Evolutionary conservation across 2,329 filamentous ascomycete genomes (phyloP).

Genomic region (Graphium sp.): DNA sequence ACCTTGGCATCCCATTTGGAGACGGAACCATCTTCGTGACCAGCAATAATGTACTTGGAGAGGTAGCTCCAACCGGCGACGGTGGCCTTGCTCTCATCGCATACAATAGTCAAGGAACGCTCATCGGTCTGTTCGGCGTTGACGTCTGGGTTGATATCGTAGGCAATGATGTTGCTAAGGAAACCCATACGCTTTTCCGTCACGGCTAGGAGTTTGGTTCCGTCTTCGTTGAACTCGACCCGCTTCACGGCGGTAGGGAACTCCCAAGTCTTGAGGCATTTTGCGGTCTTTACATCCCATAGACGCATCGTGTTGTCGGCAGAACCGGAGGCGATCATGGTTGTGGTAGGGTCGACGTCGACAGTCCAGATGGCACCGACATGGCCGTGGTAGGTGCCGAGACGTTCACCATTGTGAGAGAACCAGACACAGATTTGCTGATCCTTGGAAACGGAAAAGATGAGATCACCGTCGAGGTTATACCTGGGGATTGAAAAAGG

Average conservation of each 20-base stretch:
- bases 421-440: conserved; percentile 96
- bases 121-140: conserved; percentile 74
- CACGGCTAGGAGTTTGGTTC: conserved; percentile 74
- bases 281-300: conserved; percentile 90
- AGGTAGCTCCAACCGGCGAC: conserved; percentile 95
- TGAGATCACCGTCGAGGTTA: conserved; percentile 87
- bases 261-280: conserved; percentile 92
- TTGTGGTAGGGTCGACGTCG: conserved; percentile 84
- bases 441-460: conserved; percentile 93
- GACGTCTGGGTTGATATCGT: conserved; percentile 74
- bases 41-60: conserved; percentile 90
- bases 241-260: conserved; percentile 95
- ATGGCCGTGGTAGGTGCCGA: conserved; percentile 93
- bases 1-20: conserved; percentile 86
- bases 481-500: conserved; percentile 37
- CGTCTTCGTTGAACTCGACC: conserved; percentile 93
- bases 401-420: conserved; percentile 91
- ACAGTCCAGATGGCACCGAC: conserved; percentile 98
- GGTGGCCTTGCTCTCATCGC: conserved; percentile 90
- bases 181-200: conserved; percentile 98
- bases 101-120: conserved; percentile 72
- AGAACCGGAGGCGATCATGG: conserved; percentile 83
- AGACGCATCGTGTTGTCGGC: conserved; percentile 97
- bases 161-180: conserved; percentile 82
- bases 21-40: conserved; percentile 90